These are phyloP conservation scores for Adansonia grandidieri DNA, from an alignment of 441 rosid species.

Conservation along the genomic window DNA sequence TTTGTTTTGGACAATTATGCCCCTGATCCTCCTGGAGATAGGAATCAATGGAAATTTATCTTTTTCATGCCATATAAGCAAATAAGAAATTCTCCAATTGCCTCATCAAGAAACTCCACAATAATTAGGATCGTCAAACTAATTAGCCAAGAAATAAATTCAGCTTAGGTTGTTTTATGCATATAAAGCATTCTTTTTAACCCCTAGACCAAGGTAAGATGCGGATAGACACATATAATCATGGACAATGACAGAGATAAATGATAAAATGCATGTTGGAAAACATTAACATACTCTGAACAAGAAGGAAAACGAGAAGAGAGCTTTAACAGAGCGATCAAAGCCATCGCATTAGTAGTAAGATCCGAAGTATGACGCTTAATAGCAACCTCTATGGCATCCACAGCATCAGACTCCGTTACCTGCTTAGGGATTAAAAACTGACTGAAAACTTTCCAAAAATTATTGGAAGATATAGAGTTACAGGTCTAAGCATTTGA, in stretches of 20 bases:
- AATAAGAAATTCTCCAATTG: slow-evolving; percentile 9
- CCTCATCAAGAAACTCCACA: not conserved
- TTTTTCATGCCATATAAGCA: slow-evolving; percentile 19
- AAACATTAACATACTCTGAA: slow-evolving; percentile 67
- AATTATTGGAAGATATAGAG: not conserved
- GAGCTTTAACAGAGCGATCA: slow-evolving; percentile 83
- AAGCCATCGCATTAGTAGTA: slow-evolving; percentile 87
- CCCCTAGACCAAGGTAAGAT: not conserved
- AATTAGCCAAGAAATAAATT: not conserved
- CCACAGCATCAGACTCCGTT: slow-evolving; percentile 89
- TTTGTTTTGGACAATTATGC: slow-evolving; percentile 68
- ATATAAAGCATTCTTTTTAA: not conserved
- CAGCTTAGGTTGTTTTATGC: not conserved
- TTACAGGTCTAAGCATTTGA: not conserved
- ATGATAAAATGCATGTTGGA: slow-evolving; percentile 22
- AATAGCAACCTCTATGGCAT: slow-evolving; percentile 71
- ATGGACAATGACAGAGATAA: no score
- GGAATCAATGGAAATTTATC: slow-evolving; percentile 6
- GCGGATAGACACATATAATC: no score
- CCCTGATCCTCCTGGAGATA: slow-evolving; percentile 75
- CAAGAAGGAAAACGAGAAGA: slow-evolving; percentile 93
- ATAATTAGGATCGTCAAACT: not conserved
- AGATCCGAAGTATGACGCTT: slow-evolving; percentile 75
- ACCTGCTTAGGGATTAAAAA: slow-evolving; percentile 63
- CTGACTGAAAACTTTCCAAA: slow-evolving; percentile 25